Percentiles rank a stretch among this genome's conserved stretches.
Evolutionary conservation across 352 stramenopile genomes (phyloP).

Genomic region (Porosira glacialis): DNA sequence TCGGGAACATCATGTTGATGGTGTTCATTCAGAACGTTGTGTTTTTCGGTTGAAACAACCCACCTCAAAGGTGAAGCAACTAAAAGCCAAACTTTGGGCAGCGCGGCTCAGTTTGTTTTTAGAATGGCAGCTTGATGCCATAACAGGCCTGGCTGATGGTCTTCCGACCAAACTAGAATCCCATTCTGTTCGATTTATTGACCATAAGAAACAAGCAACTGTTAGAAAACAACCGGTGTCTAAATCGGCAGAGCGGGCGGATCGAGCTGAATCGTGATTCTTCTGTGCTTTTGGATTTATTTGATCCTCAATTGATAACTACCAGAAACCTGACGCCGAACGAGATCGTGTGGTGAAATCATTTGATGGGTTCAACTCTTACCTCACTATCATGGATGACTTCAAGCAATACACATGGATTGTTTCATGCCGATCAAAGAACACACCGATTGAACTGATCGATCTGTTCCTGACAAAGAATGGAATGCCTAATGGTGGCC

Average conservation of each 20-base stretch:
- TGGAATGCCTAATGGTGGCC: background rate
- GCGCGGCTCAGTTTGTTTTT: conserved; percentile 8
- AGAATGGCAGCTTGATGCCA: conserved; percentile 7
- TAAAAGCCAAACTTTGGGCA: conserved; percentile 29
- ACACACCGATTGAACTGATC: conserved; percentile 5
- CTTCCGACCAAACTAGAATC: conserved; percentile 15
- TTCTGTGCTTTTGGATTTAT: conserved; percentile 29
- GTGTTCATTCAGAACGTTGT: too few species aligned
- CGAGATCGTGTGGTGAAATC: conserved; percentile 15
- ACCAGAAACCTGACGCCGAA: background rate
- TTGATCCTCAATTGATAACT: conserved; percentile 4
- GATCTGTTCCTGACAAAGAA: background rate
- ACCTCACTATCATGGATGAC: conserved; percentile 22
- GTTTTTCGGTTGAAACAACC: too few species aligned
- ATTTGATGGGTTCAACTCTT: conserved; percentile 12
- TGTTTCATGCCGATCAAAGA: conserved; percentile 7
- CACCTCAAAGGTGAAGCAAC: background rate
- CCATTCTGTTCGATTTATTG: conserved; percentile 17
- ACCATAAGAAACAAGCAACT: conserved; percentile 14
- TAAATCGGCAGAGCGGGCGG: background rate
- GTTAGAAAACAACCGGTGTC: conserved; percentile 1
- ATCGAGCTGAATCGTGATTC: background rate
- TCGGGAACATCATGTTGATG: background rate
- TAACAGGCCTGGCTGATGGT: background rate
- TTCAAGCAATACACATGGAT: conserved; percentile 5